Percentiles rank a stretch among this genome's conserved stretches.
Conservation (phyloP, 73 alveolate species). For the Paramecium bursaria region DNA sequence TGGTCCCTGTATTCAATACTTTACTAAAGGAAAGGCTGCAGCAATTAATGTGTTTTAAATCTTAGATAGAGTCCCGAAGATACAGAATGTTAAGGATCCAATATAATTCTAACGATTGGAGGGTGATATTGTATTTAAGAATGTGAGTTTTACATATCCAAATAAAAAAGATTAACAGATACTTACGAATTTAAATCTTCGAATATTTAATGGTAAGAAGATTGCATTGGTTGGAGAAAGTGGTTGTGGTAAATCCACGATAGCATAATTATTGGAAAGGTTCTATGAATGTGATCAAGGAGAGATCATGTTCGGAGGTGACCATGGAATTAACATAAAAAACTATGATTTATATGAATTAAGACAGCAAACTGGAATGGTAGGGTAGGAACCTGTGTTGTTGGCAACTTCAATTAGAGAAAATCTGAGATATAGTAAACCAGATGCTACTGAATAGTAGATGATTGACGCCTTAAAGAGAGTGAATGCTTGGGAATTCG, state of each 20-base stretch:
- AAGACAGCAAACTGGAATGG: constrained; percentile 70
- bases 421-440: constrained; percentile 77
- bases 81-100: constrained; percentile 51
- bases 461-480: constrained; percentile 68
- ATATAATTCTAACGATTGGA: constrained; percentile 19
- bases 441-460: constrained; percentile 71
- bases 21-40: constrained; percentile 79
- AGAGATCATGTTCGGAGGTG: constrained; percentile 66
- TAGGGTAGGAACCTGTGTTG: constrained; percentile 91
- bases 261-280: constrained; percentile 69
- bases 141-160: constrained; percentile 87
- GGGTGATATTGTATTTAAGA: constrained; percentile 86
- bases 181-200: no score
- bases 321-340: constrained; percentile 71
- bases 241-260: constrained; percentile 72
- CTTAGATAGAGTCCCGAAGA: constrained; percentile 74
- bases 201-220: not conserved
- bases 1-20: constrained; percentile 76
- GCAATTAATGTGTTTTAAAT: constrained; percentile 72
- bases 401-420: constrained; percentile 88
- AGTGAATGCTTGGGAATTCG: constrained; percentile 69
- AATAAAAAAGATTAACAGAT: constrained; percentile 76
- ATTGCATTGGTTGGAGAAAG: constrained; percentile 71
- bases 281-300: constrained; percentile 66
- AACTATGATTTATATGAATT: constrained; percentile 62